Evolutionary conservation across 2,329 filamentous ascomycete species (phyloP).

Genomic region (Camillea tinctor): DNA sequence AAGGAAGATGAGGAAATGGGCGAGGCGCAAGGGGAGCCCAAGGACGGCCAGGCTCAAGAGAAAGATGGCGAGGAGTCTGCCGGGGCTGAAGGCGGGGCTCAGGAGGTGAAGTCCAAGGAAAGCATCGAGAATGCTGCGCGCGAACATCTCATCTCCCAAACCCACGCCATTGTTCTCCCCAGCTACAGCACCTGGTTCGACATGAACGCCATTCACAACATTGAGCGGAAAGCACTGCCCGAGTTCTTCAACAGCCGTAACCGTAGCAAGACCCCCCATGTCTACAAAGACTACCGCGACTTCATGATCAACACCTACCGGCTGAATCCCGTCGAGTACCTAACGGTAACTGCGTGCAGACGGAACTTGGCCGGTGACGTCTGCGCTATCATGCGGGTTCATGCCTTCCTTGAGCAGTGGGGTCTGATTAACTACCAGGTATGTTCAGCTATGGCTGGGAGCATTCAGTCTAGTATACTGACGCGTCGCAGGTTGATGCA

Average conservation of each 20-base stretch:
- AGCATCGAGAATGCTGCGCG: slow-evolving; percentile 82
- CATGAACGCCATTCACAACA: slow-evolving; percentile 86
- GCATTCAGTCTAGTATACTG: slow-evolving; percentile 19
- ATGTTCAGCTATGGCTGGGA: slow-evolving; percentile 25
- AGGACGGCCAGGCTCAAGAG: slow-evolving; percentile 43
- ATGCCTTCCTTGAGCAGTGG: slow-evolving; percentile 98
- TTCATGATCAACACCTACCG: slow-evolving; percentile 99
- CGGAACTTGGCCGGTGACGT: slow-evolving; percentile 95
- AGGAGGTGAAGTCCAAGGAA: slow-evolving; percentile 72
- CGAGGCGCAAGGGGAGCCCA: slow-evolving; percentile 56
- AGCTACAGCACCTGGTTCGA: slow-evolving; percentile 99
- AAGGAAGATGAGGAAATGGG: slow-evolving; percentile 80
- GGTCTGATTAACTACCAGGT: slow-evolving; percentile 99
- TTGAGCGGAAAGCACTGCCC: slow-evolving; percentile 91
- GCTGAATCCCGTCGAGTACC: slow-evolving; percentile 90
- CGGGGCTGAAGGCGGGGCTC: slow-evolving; percentile 47
- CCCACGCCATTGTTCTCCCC: slow-evolving; percentile 91
- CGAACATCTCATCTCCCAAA: slow-evolving; percentile 88
- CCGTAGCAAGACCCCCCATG: slow-evolving; percentile 92
- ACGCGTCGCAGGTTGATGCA: slow-evolving; percentile 74
- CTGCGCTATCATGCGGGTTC: slow-evolving; percentile 98
- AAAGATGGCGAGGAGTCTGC: slow-evolving; percentile 45
- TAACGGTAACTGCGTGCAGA: slow-evolving; percentile 94
- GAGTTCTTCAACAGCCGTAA: slow-evolving; percentile 99
- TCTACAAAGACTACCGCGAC: slow-evolving; percentile 98